Evolutionary conservation across 2,329 filamentous ascomycete species (phyloP).

Genomic region (Aspergillus chevalieri): DNA sequence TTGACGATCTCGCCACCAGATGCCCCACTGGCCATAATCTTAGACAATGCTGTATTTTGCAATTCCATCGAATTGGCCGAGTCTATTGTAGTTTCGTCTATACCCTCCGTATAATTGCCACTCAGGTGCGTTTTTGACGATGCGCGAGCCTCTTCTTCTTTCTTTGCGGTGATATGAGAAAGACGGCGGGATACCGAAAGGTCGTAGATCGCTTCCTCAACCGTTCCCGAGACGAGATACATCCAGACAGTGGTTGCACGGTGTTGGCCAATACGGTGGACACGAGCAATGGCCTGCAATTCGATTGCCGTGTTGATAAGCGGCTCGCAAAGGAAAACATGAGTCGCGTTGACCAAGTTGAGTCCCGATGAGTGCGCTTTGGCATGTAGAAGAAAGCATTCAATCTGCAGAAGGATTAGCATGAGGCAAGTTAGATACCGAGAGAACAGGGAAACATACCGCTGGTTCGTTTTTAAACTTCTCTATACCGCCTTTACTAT

Average conservation of each 20-base stretch:
- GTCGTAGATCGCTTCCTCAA: slow-evolving; percentile 87
- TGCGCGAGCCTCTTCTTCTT: slow-evolving; percentile 19
- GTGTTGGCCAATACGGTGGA: slow-evolving; percentile 88
- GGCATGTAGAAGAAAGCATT: slow-evolving; percentile 85
- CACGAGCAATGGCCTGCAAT: slow-evolving; percentile 87
- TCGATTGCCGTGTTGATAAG: slow-evolving; percentile 90
- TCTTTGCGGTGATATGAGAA: slow-evolving; percentile 61
- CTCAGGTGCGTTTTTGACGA: slow-evolving; percentile 5
- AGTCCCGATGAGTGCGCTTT: slow-evolving; percentile 82
- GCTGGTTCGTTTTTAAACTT: slow-evolving; percentile 69
- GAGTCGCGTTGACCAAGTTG: slow-evolving; percentile 85
- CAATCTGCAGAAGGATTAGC: slow-evolving; percentile 42
- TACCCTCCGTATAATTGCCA: slow-evolving; percentile 19
- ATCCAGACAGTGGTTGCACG: slow-evolving; percentile 90
- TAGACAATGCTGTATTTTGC: slow-evolving; percentile 63
- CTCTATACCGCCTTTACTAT: slow-evolving; percentile 61
- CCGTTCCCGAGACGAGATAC: slow-evolving; percentile 83
- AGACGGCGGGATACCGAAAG: slow-evolving; percentile 74
- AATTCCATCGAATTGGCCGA: slow-evolving; percentile 79
- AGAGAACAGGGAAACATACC: slow-evolving; percentile 20
- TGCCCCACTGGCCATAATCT: slow-evolving; percentile 63
- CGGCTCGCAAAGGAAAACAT: slow-evolving; percentile 92
- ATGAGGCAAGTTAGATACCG: neutral
- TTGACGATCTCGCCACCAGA: slow-evolving; percentile 73
- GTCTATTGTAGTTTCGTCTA: slow-evolving; percentile 62